These are phyloP conservation scores for Helotiales sp. DNA, from an alignment of 2,329 filamentous ascomycete species.

Conservation along the genomic window DNA sequence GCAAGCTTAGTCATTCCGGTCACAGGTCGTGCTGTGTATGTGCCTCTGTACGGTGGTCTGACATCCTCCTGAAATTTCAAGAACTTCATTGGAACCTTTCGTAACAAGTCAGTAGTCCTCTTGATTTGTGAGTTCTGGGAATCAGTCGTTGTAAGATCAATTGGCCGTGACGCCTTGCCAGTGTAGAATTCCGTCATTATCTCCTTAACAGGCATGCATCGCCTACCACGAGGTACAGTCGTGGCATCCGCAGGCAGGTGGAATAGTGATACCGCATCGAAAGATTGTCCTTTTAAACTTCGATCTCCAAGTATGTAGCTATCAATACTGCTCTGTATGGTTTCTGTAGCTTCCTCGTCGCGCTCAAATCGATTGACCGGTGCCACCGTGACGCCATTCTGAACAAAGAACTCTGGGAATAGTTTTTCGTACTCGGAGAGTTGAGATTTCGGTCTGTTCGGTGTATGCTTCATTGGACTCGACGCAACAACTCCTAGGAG, in stretches of 20 bases:
- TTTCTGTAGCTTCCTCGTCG: slow-evolving; percentile 56
- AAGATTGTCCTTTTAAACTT: slow-evolving; percentile 44
- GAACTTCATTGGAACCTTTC: slow-evolving; percentile 31
- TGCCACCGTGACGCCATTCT: slow-evolving; percentile 72
- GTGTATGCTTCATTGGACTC: slow-evolving; percentile 18
- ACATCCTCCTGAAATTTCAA: slow-evolving; percentile 61
- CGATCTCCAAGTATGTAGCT: slow-evolving; percentile 50
- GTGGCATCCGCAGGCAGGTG: slow-evolving; percentile 39
- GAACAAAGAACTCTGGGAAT: slow-evolving; percentile 82
- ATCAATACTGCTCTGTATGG: slow-evolving; percentile 53
- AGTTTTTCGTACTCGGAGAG: slow-evolving; percentile 59
- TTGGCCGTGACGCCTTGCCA: slow-evolving; percentile 26
- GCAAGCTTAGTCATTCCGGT: slow-evolving; percentile 50
- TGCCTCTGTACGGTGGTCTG: slow-evolving; percentile 71
- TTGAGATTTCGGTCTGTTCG: slow-evolving; percentile 29
- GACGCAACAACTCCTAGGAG: slow-evolving; percentile 9
- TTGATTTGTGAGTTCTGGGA: slow-evolving; percentile 34
- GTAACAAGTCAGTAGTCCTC: slow-evolving; percentile 22
- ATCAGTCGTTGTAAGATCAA: slow-evolving; percentile 34
- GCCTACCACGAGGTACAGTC: slow-evolving; percentile 44
- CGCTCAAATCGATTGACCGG: slow-evolving; percentile 52
- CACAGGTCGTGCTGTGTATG: slow-evolving; percentile 52
- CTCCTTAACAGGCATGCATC: slow-evolving; percentile 27
- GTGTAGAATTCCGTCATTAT: slow-evolving; percentile 33
- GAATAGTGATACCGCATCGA: slow-evolving; percentile 49